Evolutionary conservation across 106 monocot species (phyloP).

Genomic region (Dendrobium officinale): DNA sequence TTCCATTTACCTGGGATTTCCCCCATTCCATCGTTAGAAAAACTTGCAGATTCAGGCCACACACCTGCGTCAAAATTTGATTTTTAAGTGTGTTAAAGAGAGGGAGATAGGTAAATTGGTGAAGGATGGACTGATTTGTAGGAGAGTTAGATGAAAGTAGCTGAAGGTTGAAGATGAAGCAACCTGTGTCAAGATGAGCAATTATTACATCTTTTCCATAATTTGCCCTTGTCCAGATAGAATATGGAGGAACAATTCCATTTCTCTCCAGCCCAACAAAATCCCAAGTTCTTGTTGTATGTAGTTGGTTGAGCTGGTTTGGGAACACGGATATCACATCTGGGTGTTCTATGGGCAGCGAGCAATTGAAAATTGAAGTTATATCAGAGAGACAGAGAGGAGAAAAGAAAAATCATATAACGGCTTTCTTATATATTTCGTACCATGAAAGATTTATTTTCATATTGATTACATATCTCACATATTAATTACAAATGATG

Average conservation of each 20-base stretch:
- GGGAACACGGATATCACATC: constrained; percentile 13
- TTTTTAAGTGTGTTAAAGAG: background rate
- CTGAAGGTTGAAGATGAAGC: background rate
- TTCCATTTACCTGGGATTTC: constrained; percentile 21
- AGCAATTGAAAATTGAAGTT: too few species aligned
- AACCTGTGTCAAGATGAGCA: constrained; percentile 20
- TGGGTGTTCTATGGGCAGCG: constrained; percentile 12
- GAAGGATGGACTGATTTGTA: too few species aligned
- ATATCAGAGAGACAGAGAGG: too few species aligned
- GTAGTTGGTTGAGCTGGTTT: constrained; percentile 2
- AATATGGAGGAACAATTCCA: background rate
- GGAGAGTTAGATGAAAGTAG: background rate
- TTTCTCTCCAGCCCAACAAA: background rate
- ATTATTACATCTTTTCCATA: constrained; percentile 20
- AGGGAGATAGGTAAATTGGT: too few species aligned
- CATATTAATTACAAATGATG: too few species aligned
- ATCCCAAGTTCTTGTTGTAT: constrained; percentile 23
- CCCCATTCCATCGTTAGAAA: constrained; percentile 18
- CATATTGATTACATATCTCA: too few species aligned
- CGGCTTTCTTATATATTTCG: too few species aligned
- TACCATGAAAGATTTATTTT: too few species aligned
- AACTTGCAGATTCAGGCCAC: constrained; percentile 27
- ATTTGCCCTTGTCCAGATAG: constrained; percentile 11
- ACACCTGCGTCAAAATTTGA: constrained; percentile 1
- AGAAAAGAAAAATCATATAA: too few species aligned